Evolutionary conservation across 306 rosid genomes (phyloP).

Genomic region (Carpinus viminea): DNA sequence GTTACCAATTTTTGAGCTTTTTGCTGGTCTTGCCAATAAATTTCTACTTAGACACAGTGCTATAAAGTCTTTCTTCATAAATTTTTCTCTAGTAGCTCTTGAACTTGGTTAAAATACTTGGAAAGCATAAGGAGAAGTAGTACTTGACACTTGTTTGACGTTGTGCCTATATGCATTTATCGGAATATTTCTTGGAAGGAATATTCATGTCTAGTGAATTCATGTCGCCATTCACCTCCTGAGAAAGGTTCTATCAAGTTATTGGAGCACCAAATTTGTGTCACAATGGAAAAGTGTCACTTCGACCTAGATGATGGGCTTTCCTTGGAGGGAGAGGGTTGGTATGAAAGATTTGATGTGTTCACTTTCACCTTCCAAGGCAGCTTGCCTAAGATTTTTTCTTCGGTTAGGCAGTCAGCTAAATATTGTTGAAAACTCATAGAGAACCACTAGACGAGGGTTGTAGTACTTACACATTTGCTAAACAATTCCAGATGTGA

Average conservation of each 20-base stretch:
- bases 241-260: not conserved
- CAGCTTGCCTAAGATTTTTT: not conserved
- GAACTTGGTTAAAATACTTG: not conserved
- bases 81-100: not conserved
- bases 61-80: not conserved
- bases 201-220: not conserved
- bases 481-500: not conserved
- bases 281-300: not conserved
- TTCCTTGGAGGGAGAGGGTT: not conserved
- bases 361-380: not conserved
- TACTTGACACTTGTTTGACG: not conserved
- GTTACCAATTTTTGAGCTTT: not conserved
- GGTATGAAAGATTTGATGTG: not conserved
- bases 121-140: not conserved
- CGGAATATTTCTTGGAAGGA: not conserved
- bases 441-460: not conserved
- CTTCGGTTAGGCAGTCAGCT: not conserved
- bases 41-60: not conserved
- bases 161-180: not conserved
- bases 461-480: not conserved
- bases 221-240: not conserved
- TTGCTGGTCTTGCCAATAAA: not conserved
- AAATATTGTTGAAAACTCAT: not conserved
- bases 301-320: not conserved
- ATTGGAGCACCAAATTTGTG: not conserved